These are phyloP conservation scores for Arabis alpina DNA, from an alignment of 345 rosid species.

Conservation along the genomic window DNA sequence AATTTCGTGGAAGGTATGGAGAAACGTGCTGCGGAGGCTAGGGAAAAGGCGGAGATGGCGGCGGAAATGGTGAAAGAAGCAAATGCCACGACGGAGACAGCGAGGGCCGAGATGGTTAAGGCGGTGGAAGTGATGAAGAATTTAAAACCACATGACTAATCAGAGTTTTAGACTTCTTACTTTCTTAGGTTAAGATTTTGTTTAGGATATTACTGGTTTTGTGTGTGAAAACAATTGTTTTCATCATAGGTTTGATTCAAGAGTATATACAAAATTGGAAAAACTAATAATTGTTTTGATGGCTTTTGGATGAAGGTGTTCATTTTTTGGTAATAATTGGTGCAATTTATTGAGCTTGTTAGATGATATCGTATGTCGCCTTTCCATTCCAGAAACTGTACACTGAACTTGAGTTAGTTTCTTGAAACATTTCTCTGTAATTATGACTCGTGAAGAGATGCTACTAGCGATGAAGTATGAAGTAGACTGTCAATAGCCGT, in stretches of 20 bases:
- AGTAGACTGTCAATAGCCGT: slow-evolving; percentile 62
- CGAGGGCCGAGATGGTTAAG: slow-evolving; percentile 15
- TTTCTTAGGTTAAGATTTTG: no score
- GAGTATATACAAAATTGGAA: no score
- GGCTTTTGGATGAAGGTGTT: no score
- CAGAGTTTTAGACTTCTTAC: no score
- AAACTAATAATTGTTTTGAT: no score
- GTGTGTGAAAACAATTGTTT: no score
- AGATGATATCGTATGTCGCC: neutral
- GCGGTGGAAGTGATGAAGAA: neutral
- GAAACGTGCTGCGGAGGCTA: neutral
- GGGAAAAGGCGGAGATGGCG: slow-evolving; percentile 11
- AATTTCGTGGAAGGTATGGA: no score
- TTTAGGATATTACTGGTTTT: no score
- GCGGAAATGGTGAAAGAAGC: slow-evolving; percentile 23
- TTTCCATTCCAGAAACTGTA: neutral
- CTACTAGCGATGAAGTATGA: no score
- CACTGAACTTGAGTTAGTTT: slow-evolving; percentile 11
- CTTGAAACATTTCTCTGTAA: neutral
- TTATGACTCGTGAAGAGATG: neutral
- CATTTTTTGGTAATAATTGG: no score
- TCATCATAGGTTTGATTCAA: no score
- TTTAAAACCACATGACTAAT: no score
- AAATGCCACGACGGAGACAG: neutral
- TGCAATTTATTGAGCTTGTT: neutral